A percentile compares a stretch with the other conserved stretches of the same genome.
phyloP scores from a whole-genome alignment of 495 filamentous ascomycete genomes.

The Penicillium samsonianum region DNA sequence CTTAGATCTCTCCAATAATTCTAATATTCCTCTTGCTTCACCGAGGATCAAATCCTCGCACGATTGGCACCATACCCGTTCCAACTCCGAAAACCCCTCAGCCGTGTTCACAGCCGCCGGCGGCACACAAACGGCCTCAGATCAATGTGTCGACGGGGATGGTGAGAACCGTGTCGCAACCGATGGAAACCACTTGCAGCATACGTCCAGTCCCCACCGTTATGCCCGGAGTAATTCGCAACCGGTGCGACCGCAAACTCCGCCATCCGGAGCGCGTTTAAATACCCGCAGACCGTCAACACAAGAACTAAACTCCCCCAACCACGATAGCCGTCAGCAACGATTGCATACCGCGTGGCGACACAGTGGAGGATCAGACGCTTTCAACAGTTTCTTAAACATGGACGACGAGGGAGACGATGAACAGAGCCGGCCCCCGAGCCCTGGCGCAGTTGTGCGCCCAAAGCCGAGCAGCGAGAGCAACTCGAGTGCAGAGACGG shows the following conservation, averaged over 20 bases:
- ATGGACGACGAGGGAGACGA: slow-evolving; percentile 50
- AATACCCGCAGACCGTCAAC: slow-evolving; percentile 38
- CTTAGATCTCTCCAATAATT: slow-evolving; percentile 13
- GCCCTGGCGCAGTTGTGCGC: slow-evolving; percentile 35
- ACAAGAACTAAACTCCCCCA: slow-evolving; percentile 32
- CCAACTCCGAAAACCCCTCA: slow-evolving; percentile 40
- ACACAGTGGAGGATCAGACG: slow-evolving; percentile 45
- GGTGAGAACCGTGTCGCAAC: slow-evolving; percentile 38
- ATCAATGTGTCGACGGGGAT: slow-evolving; percentile 42
- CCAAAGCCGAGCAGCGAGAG: slow-evolving; percentile 38
- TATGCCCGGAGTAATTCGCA: slow-evolving; percentile 50
- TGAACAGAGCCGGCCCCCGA: slow-evolving; percentile 32
- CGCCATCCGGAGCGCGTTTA: slow-evolving; percentile 39
- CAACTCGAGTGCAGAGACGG: slow-evolving; percentile 46
- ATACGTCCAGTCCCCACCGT: slow-evolving; percentile 39
- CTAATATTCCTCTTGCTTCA: slow-evolving; percentile 19
- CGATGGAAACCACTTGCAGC: slow-evolving; percentile 37
- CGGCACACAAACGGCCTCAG: slow-evolving; percentile 35
- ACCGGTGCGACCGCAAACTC: slow-evolving; percentile 48
- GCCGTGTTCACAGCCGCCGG: slow-evolving; percentile 39
- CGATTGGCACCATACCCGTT: slow-evolving; percentile 39
- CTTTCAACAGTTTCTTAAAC: slow-evolving; percentile 47
- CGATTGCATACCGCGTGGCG: slow-evolving; percentile 44
- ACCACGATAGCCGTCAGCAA: slow-evolving; percentile 37
- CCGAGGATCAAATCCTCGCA: slow-evolving; percentile 28